A percentile compares a stretch with the other conserved stretches of the same genome.
These are phyloP conservation scores for Daldinia caldariorum DNA, from an alignment of 495 filamentous ascomycete genomes.

Conservation along the genomic window DNA sequence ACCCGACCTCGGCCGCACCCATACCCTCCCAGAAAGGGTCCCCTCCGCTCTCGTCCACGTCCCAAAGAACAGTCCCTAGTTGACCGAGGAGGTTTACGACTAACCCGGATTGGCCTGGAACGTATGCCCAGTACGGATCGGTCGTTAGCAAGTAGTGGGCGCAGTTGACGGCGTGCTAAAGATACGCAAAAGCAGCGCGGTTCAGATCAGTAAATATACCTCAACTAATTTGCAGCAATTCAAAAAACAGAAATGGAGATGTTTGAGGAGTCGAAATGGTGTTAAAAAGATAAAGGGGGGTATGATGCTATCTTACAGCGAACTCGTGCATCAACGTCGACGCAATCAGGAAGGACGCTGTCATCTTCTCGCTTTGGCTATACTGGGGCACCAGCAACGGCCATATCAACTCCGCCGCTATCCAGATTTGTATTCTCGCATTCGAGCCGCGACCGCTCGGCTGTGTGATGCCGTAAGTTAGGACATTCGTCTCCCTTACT, in stretches of 20 bases:
- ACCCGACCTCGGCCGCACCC: constrained; percentile 33
- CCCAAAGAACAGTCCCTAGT: constrained; percentile 17
- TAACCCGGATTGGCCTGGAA: not conserved
- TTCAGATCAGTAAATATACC: constrained; percentile 13
- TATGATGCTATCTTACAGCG: constrained; percentile 32
- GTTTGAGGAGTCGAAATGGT: not conserved
- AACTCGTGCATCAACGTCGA: constrained; percentile 50
- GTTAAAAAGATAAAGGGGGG: not conserved
- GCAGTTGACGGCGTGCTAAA: constrained; percentile 42
- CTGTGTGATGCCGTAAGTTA: constrained; percentile 6
- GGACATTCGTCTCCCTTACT: not conserved
- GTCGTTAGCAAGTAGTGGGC: constrained; percentile 16
- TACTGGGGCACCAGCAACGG: constrained; percentile 47
- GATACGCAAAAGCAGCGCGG: not conserved
- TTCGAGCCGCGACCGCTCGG: not conserved
- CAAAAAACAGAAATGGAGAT: too few relatives aligned
- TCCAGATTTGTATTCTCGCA: not conserved
- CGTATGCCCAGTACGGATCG: not conserved
- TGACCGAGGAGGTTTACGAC: not conserved
- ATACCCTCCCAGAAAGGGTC: constrained; percentile 37
- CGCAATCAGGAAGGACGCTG: constrained; percentile 37
- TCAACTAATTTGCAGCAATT: too few relatives aligned
- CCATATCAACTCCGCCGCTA: constrained; percentile 49
- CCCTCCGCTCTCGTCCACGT: not conserved
- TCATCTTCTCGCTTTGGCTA: constrained; percentile 47